phyloP scores from a whole-genome alignment of 345 rosid genomes.

The Camelina sativa region DNA sequence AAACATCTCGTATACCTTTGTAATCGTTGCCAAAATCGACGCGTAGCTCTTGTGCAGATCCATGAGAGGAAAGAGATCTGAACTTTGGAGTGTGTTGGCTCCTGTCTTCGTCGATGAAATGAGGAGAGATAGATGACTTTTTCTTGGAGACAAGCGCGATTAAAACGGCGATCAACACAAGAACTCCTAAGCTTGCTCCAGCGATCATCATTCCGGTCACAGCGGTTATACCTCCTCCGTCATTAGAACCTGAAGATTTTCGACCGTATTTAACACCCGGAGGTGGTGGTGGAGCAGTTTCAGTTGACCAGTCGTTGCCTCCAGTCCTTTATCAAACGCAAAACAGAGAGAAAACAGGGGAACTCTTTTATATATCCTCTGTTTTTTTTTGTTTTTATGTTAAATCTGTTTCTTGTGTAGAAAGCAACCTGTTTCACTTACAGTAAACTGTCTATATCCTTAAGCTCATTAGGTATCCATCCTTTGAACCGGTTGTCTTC shows the following conservation, averaged over 20 bases:
- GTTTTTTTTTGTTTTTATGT: background rate
- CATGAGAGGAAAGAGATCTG: slow-evolving; percentile 43
- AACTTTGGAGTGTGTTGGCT: slow-evolving; percentile 45
- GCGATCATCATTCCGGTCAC: slow-evolving; percentile 55
- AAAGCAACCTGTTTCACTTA: slow-evolving; percentile 50
- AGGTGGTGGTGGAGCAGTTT: slow-evolving; percentile 87
- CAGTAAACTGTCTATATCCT: slow-evolving; percentile 65
- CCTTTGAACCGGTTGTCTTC: slow-evolving; percentile 79
- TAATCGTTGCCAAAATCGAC: slow-evolving; percentile 46
- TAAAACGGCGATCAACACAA: slow-evolving; percentile 50
- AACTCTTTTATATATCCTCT: background rate
- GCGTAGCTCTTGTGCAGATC: slow-evolving; percentile 51
- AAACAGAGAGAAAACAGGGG: slow-evolving; percentile 28
- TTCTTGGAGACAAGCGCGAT: slow-evolving; percentile 53
- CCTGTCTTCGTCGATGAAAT: slow-evolving; percentile 74
- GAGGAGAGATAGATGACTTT: slow-evolving; percentile 57
- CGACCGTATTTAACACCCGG: slow-evolving; percentile 58
- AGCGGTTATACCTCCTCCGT: slow-evolving; percentile 32
- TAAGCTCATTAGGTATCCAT: slow-evolving; percentile 77
- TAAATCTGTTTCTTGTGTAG: slow-evolving; percentile 14
- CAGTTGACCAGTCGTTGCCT: slow-evolving; percentile 86
- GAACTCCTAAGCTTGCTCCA: slow-evolving; percentile 53
- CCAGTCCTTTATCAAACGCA: slow-evolving; percentile 59
- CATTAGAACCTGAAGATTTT: slow-evolving; percentile 29
- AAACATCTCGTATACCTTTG: slow-evolving; percentile 47